Conservation (phyloP, 2,329 filamentous ascomycete genomes). For the Reticulascus tulasneorum region DNA sequence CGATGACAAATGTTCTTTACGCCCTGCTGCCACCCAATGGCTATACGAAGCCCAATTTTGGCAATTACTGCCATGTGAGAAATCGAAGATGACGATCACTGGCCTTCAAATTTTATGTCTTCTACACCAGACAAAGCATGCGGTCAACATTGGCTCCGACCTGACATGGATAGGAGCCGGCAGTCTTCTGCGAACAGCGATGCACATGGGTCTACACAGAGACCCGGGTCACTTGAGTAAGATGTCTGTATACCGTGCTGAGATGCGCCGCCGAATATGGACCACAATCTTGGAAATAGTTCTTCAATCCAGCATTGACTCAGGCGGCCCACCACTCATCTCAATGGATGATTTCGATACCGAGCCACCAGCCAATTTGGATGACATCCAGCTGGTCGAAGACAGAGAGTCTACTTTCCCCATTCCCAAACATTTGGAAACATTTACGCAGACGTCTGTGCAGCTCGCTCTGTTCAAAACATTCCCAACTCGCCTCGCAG, state of each 20-base stretch:
- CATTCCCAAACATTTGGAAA: constrained; percentile 17
- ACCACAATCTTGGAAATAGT: constrained; percentile 51
- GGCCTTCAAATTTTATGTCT: constrained; percentile 51
- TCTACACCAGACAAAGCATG: constrained; percentile 44
- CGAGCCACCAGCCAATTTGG: constrained; percentile 42
- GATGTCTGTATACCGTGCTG: constrained; percentile 43
- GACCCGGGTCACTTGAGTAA: constrained; percentile 47
- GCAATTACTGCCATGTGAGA: constrained; percentile 43
- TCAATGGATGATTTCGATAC: constrained; percentile 46
- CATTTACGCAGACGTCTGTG: constrained; percentile 46
- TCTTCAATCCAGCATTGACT: constrained; percentile 46
- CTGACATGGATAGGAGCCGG: constrained; percentile 50
- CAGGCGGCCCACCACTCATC: constrained; percentile 47
- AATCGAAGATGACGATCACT: constrained; percentile 43
- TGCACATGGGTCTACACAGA: constrained; percentile 56
- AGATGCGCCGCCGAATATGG: constrained; percentile 55
- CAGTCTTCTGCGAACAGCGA: constrained; percentile 46
- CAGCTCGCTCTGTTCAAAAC: constrained; percentile 42
- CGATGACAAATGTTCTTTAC: constrained; percentile 40
- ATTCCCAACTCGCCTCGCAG: constrained; percentile 36
- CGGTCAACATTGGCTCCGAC: constrained; percentile 44
- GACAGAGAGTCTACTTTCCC: constrained; percentile 17
- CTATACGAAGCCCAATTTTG: constrained; percentile 50
- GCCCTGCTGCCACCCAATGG: constrained; percentile 42
- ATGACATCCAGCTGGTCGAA: constrained; percentile 47